Conservation (phyloP, 2,329 filamentous ascomycete genomes). For the Arthrinium puccinioides region DNA sequence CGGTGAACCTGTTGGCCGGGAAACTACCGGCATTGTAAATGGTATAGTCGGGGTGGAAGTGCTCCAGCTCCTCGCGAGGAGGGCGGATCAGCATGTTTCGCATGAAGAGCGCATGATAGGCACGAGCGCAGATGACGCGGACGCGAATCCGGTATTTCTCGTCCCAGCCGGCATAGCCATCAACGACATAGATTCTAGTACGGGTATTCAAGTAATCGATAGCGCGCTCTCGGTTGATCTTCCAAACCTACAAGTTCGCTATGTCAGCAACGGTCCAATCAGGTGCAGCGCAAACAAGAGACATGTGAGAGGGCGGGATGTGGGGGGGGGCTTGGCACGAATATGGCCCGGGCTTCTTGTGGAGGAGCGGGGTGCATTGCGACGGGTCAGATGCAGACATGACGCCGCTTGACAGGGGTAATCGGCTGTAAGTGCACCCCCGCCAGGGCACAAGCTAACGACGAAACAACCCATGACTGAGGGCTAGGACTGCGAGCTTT, state of each 20-base stretch:
- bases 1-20: constrained; percentile 96
- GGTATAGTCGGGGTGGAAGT: constrained; percentile 98
- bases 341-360: too few relatives aligned
- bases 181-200: constrained; percentile 96
- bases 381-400: too few relatives aligned
- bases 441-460: too few relatives aligned
- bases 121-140: constrained; percentile 94
- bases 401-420: too few relatives aligned
- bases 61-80: constrained; percentile 80
- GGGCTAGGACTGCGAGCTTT: too few relatives aligned
- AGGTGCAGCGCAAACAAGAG: too few relatives aligned
- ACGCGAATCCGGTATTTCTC: constrained; percentile 97
- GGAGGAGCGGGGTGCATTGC: constrained; percentile 4
- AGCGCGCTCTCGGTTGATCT: constrained; percentile 97
- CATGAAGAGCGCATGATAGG: constrained; percentile 99
- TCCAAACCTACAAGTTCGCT: constrained; percentile 69
- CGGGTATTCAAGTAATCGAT: constrained; percentile 99
- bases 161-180: constrained; percentile 97
- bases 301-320: not conserved
- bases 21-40: constrained; percentile 99
- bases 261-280: not conserved
- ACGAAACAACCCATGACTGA: too few relatives aligned
- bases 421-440: too few relatives aligned
- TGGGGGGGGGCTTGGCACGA: not conserved
- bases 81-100: constrained; percentile 99